Conservation (phyloP, 495 filamentous ascomycete genomes). For the Lentithecium fluviatile region DNA sequence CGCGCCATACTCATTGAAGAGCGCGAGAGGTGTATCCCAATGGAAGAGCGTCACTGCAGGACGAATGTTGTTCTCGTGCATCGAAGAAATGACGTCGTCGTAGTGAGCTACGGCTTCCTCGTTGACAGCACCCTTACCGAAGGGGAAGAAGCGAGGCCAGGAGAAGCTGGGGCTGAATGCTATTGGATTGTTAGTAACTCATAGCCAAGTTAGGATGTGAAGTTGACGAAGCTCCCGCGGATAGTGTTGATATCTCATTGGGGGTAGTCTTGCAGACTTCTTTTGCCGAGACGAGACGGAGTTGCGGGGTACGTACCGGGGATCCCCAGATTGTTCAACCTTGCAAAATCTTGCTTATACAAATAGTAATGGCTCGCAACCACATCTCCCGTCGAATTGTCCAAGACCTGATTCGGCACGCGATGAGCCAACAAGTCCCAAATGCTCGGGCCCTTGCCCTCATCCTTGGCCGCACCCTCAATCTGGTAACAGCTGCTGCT, state of each 20-base stretch:
- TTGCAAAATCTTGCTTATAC: conserved; percentile 50
- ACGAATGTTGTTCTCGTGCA: conserved; percentile 45
- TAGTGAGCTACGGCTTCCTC: conserved; percentile 45
- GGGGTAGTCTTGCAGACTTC: too few species aligned
- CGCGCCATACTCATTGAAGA: conserved; percentile 49
- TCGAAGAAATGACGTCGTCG: conserved; percentile 47
- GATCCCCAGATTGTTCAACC: conserved; percentile 43
- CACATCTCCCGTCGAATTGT: conserved; percentile 48
- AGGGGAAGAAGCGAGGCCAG: conserved; percentile 48
- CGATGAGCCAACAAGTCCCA: conserved; percentile 70
- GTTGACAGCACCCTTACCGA: conserved; percentile 48
- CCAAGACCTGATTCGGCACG: conserved; percentile 40
- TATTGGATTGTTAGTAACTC: conserved; percentile 1
- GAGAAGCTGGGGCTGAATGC: conserved; percentile 47
- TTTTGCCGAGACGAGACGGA: too few species aligned
- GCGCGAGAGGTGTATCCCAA: conserved; percentile 50
- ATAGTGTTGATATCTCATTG: too few species aligned
- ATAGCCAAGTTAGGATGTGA: too few species aligned
- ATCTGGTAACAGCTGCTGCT: conserved; percentile 74
- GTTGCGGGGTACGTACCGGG: too few species aligned
- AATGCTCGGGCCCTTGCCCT: conserved; percentile 70
- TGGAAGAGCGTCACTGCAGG: conserved; percentile 49
- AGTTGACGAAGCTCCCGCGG: too few species aligned
- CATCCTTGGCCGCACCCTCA: conserved; percentile 65
- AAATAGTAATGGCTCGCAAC: conserved; percentile 47